These are phyloP conservation scores for Paecilomyces dactylethromorphus DNA, from an alignment of 2,329 filamentous ascomycete species.

Conservation along the genomic window DNA sequence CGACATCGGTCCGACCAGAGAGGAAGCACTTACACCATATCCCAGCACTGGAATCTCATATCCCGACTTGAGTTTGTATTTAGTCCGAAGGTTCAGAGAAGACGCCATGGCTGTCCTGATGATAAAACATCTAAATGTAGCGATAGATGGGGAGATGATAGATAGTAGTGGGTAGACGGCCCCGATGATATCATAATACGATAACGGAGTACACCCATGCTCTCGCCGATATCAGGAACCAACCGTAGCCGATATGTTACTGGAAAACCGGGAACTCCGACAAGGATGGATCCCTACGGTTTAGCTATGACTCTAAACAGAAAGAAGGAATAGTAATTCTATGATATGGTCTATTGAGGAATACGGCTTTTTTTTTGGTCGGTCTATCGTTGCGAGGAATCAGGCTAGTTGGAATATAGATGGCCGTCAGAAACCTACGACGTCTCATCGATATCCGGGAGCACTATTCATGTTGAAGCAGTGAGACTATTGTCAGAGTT, in stretches of 20 bases:
- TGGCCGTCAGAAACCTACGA: no score
- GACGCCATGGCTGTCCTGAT: constrained; percentile 7
- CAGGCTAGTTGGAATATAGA: no score
- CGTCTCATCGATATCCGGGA: no score
- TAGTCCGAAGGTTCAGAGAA: constrained; percentile 23
- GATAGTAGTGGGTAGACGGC: not conserved
- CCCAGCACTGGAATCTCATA: constrained; percentile 56
- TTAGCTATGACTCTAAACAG: not conserved
- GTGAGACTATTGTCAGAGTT: no score
- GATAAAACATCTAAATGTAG: not conserved
- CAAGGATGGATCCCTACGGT: not conserved
- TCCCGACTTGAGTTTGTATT: constrained; percentile 51
- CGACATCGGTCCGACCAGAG: not conserved
- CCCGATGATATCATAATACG: not conserved
- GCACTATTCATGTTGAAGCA: no score
- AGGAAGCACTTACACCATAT: constrained; percentile 45
- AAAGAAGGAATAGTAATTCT: not conserved
- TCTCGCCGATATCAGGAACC: not conserved
- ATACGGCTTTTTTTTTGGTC: no score
- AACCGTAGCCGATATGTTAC: not conserved
- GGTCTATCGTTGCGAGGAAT: no score
- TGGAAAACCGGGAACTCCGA: not conserved
- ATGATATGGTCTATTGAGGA: no score
- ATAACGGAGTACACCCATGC: not conserved
- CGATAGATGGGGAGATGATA: not conserved